Percentiles rank a stretch among this genome's conserved stretches.
These are phyloP conservation scores for Talaromyces liani DNA, from an alignment of 495 filamentous ascomycete species.

Conservation along the genomic window DNA sequence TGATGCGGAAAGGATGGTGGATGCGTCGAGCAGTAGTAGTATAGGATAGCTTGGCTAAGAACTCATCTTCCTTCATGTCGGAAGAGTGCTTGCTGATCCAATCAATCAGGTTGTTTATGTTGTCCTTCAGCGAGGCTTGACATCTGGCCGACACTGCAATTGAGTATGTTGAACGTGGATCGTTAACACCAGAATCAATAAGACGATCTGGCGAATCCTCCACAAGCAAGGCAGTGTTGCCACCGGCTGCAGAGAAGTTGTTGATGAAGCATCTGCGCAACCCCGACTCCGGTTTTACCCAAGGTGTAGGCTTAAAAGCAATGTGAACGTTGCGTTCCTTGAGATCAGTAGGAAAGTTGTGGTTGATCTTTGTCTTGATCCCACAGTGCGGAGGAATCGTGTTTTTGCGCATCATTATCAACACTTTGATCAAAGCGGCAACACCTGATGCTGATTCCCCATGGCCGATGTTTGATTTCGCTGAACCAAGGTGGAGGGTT, in stretches of 20 bases:
- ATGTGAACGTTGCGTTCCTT: constrained; percentile 69
- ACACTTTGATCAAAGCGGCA: constrained; percentile 71
- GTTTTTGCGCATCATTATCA: constrained; percentile 82
- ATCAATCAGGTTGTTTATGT: constrained; percentile 41
- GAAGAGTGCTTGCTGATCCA: constrained; percentile 26
- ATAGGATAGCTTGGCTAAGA: constrained; percentile 50
- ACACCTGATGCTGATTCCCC: constrained; percentile 84
- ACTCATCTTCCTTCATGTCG: constrained; percentile 36
- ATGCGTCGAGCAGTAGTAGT: constrained; percentile 78
- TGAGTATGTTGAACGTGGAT: constrained; percentile 43
- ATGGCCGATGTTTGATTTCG: constrained; percentile 87
- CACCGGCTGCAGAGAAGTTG: constrained; percentile 59
- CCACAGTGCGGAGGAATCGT: constrained; percentile 79
- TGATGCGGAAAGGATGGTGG: constrained; percentile 71
- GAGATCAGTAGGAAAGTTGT: constrained; percentile 72
- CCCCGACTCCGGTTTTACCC: constrained; percentile 52
- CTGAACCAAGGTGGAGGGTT: constrained; percentile 72
- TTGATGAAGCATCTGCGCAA: constrained; percentile 59
- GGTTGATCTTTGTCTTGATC: constrained; percentile 79
- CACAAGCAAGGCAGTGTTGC: constrained; percentile 46
- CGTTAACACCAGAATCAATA: constrained; percentile 32
- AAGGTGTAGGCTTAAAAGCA: constrained; percentile 51
- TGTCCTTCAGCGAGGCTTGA: constrained; percentile 47
- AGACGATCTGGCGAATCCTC: constrained; percentile 43
- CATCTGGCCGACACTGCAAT: constrained; percentile 48